Conservation (phyloP, 306 rosid species). For the Morella rubra region DNA sequence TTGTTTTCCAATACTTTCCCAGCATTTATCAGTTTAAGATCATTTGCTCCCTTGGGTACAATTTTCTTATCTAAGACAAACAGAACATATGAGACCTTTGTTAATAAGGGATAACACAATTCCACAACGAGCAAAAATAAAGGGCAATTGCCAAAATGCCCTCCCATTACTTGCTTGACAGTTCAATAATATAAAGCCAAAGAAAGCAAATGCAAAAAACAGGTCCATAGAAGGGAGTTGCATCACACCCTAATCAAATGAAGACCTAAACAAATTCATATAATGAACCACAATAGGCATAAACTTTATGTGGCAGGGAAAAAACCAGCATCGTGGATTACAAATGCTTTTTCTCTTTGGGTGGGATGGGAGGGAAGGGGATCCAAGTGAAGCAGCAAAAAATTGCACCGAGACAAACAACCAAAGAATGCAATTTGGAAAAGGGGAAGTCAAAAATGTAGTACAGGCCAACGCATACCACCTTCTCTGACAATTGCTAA, state of each 20-base stretch:
- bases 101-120: slow-evolving; percentile 15
- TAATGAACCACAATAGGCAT: background rate
- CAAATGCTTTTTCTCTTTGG: no score
- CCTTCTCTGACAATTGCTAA: background rate
- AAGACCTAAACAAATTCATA: background rate
- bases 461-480: background rate
- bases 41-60: slow-evolving; percentile 79
- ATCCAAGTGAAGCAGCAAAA: background rate
- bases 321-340: background rate
- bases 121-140: background rate
- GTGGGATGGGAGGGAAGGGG: background rate
- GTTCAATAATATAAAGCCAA: background rate
- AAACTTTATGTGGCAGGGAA: background rate
- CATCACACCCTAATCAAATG: background rate
- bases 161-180: background rate
- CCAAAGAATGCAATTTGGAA: background rate
- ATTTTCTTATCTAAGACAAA: slow-evolving; percentile 60
- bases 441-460: background rate
- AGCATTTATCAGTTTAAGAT: slow-evolving; percentile 75
- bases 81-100: slow-evolving; percentile 19
- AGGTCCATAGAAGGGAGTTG: background rate
- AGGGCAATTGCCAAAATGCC: background rate
- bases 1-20: slow-evolving; percentile 91
- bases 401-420: background rate
- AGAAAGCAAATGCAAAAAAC: background rate